phyloP scores from a whole-genome alignment of 1,284 basidiomycete genomes.

The Irpex sp. region DNA sequence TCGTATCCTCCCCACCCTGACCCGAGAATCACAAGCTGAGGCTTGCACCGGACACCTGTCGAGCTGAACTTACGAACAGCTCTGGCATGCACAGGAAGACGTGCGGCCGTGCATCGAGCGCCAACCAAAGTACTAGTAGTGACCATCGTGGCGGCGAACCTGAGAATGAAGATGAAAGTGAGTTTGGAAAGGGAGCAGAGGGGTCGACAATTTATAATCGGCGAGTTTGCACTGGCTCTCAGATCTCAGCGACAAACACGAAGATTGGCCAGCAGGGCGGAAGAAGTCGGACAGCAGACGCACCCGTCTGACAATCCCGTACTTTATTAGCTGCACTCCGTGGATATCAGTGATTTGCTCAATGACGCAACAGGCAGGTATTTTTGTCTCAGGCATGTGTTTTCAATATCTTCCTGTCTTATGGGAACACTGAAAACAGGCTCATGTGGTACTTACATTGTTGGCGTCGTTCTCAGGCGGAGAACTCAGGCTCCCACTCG shows the following conservation, averaged over 20 bases:
- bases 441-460: background rate
- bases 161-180: background rate
- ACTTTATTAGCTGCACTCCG: no score
- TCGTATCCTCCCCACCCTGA: constrained; percentile 87
- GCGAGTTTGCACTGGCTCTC: background rate
- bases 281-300: background rate
- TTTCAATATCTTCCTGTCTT: no score
- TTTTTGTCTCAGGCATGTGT: background rate
- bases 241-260: background rate
- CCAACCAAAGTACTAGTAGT: background rate
- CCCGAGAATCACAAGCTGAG: constrained; percentile 77
- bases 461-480: background rate
- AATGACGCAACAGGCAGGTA: background rate
- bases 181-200: background rate
- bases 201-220: background rate
- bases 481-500: background rate
- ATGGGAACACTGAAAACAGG: no score
- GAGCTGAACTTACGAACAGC: constrained; percentile 21
- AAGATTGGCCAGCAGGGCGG: background rate
- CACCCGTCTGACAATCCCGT: background rate
- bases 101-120: background rate
- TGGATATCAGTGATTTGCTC: background rate
- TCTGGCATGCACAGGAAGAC: background rate
- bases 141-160: background rate
- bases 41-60: constrained; percentile 34